phyloP scores from a whole-genome alignment of 306 rosid species.

The Castanea crenata region DNA sequence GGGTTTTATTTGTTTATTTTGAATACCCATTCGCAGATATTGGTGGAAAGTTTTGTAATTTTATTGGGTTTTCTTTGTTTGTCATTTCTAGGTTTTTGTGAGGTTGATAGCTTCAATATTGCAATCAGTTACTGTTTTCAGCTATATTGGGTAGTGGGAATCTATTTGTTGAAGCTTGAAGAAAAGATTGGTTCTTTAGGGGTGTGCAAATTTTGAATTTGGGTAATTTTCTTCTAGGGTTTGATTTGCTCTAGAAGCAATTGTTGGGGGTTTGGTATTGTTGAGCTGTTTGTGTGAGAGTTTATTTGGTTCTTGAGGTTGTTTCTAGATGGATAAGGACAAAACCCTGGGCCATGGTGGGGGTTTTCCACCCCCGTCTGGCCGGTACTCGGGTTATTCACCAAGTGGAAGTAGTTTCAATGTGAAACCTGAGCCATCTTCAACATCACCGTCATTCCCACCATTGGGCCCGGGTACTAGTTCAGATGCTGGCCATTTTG shows the following conservation, averaged over 20 bases:
- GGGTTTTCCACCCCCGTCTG: constrained; percentile 71
- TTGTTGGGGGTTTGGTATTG: constrained; percentile 25
- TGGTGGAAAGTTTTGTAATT: constrained; percentile 9
- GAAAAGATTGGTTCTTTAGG: background rate
- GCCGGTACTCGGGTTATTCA: constrained; percentile 59
- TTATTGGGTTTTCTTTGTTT: constrained; percentile 6
- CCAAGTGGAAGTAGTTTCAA: constrained; percentile 47
- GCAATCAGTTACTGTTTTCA: background rate
- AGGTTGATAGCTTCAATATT: background rate
- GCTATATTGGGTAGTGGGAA: background rate
- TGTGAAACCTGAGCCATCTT: constrained; percentile 65
- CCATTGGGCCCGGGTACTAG: constrained; percentile 55
- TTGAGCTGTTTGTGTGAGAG: constrained; percentile 22
- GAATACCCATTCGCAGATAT: background rate
- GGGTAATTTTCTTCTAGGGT: background rate
- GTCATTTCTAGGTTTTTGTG: background rate
- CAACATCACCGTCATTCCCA: constrained; percentile 41
- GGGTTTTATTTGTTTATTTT: background rate
- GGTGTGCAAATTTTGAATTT: constrained; percentile 3
- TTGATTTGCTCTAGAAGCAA: background rate
- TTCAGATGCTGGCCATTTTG: constrained; percentile 53
- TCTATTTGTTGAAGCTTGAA: constrained; percentile 11
- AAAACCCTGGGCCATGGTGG: constrained; percentile 61
- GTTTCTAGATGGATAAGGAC: constrained; percentile 67
- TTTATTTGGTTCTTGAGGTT: constrained; percentile 15